A percentile compares a stretch with the other conserved stretches of the same genome.
Conservation (phyloP, 2,329 filamentous ascomycete genomes). For the Aspergillus flavus region DNA sequence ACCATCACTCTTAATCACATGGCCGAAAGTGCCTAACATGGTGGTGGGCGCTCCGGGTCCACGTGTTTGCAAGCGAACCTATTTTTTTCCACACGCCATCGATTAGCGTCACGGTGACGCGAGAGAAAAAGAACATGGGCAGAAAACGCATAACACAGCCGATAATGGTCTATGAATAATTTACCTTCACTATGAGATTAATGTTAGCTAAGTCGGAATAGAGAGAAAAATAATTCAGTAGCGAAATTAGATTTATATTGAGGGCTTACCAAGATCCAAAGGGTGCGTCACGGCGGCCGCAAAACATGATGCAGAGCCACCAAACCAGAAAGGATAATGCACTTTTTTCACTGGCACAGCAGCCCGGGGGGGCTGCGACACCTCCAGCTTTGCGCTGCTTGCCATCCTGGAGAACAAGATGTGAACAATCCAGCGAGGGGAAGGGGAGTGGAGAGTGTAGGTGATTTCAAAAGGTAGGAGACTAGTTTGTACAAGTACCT, state of each 20-base stretch:
- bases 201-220: slow-evolving; percentile 23
- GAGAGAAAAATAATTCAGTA: neutral
- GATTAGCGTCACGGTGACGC: slow-evolving; percentile 17
- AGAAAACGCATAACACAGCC: slow-evolving; percentile 1
- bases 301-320: slow-evolving; percentile 89
- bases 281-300: slow-evolving; percentile 92
- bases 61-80: slow-evolving; percentile 89
- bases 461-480: slow-evolving; percentile 20
- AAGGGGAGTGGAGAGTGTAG: slow-evolving; percentile 15
- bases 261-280: slow-evolving; percentile 75
- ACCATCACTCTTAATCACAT: slow-evolving; percentile 77
- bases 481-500: slow-evolving; percentile 13
- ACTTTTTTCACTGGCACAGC: slow-evolving; percentile 37
- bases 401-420: slow-evolving; percentile 36
- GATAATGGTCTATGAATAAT: slow-evolving; percentile 7
- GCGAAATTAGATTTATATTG: slow-evolving; percentile 20
- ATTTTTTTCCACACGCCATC: slow-evolving; percentile 20
- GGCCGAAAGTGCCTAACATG: slow-evolving; percentile 83
- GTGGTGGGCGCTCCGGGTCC: slow-evolving; percentile 72
- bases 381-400: slow-evolving; percentile 36
- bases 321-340: slow-evolving; percentile 90
- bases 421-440: slow-evolving; percentile 20
- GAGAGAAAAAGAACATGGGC: slow-evolving; percentile 7
- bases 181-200: slow-evolving; percentile 57
- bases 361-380: slow-evolving; percentile 27